Evolutionary conservation across 768 basidiomycete species (phyloP).

Genomic region (Amanita rubescens): DNA sequence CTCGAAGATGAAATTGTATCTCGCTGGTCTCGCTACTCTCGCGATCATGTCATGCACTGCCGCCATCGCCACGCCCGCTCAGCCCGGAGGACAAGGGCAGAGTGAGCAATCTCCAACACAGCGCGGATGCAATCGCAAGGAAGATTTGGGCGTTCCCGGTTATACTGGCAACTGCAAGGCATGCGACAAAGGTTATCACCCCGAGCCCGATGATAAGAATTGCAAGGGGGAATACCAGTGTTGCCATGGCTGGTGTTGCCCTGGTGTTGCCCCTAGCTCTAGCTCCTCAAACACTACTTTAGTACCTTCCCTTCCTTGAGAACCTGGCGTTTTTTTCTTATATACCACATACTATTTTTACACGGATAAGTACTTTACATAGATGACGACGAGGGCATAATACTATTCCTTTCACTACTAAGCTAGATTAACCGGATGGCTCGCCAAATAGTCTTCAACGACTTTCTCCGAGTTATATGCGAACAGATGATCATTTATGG

Average conservation of each 20-base stretch:
- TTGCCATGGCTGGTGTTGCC: background rate
- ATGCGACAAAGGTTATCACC: background rate
- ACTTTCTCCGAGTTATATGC: constrained; percentile 21
- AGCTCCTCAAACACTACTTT: too few relatives aligned
- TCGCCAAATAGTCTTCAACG: constrained; percentile 17
- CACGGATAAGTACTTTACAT: too few relatives aligned
- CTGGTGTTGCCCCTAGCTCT: background rate
- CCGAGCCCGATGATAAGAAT: background rate
- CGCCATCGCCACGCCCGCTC: background rate
- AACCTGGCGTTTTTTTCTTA: background rate
- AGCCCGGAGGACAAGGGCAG: background rate
- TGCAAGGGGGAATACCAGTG: background rate
- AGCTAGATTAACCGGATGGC: background rate
- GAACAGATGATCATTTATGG: constrained; percentile 19
- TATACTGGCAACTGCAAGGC: background rate
- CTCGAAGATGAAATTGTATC: background rate
- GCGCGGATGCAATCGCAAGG: background rate
- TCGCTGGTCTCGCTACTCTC: background rate
- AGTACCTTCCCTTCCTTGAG: too few relatives aligned
- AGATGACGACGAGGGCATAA: too few relatives aligned
- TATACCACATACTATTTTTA: background rate
- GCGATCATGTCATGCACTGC: background rate
- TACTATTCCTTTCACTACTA: too few relatives aligned
- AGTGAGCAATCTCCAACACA: background rate
- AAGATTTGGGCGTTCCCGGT: background rate